Evolutionary conservation across 2,329 filamentous ascomycete genomes (phyloP).

Genomic region (Microthyrium microscopicum): DNA sequence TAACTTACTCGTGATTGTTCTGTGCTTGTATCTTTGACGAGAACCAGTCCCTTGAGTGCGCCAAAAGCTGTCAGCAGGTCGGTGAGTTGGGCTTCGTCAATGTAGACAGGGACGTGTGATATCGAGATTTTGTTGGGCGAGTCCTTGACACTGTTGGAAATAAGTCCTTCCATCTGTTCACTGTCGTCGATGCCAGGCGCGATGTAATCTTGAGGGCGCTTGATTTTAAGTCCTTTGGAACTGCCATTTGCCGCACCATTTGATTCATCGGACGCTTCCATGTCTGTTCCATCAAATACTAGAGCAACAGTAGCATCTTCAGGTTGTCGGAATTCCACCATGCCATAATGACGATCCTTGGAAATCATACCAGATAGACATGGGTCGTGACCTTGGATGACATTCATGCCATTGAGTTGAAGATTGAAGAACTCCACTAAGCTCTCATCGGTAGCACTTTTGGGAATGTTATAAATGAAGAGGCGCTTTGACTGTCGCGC

Average conservation of each 20-base stretch:
- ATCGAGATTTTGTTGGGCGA: conserved; percentile 92
- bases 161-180: conserved; percentile 56
- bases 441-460: conserved; percentile 55
- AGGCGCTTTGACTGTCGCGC: conserved; percentile 89
- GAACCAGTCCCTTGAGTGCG: conserved; percentile 75
- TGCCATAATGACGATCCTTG: conserved; percentile 61
- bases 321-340: conserved; percentile 78
- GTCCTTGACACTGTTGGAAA: conserved; percentile 72
- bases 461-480: conserved; percentile 68
- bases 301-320: conserved; percentile 82
- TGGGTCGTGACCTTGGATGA: conserved; percentile 67
- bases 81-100: conserved; percentile 79
- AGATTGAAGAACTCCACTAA: conserved; percentile 83
- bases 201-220: conserved; percentile 91
- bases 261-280: conserved; percentile 52
- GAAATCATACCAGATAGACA: conserved; percentile 73
- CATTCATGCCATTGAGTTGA: conserved; percentile 91
- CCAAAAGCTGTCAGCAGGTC: conserved; percentile 86
- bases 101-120: conserved; percentile 71
- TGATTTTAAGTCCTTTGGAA: conserved; percentile 50
- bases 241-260: conserved; percentile 37
- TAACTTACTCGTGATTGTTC: conserved; percentile 69
- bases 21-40: conserved; percentile 66
- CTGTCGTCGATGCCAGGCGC: conserved; percentile 64
- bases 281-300: conserved; percentile 74